These are phyloP conservation scores for Zalaria sp. DNA, from an alignment of 2,329 filamentous ascomycete genomes.

Conservation along the genomic window DNA sequence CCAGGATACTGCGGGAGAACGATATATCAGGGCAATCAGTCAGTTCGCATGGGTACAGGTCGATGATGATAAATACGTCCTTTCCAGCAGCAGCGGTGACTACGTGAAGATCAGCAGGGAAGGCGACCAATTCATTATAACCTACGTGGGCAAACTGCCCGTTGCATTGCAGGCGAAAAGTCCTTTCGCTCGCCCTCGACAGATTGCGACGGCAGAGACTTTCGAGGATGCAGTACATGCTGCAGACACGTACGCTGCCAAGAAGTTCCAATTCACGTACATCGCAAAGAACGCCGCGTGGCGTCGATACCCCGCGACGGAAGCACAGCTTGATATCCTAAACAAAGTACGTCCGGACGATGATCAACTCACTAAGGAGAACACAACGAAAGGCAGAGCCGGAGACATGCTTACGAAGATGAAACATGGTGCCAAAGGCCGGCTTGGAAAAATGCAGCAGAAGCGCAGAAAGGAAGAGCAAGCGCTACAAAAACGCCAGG, in stretches of 20 bases:
- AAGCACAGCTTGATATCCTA: constrained; percentile 50
- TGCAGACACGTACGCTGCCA: constrained; percentile 49
- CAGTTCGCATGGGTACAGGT: constrained; percentile 71
- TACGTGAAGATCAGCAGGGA: constrained; percentile 40
- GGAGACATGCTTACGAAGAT: constrained; percentile 87
- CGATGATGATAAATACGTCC: constrained; percentile 53
- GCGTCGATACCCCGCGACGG: constrained; percentile 51
- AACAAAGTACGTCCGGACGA: constrained; percentile 47
- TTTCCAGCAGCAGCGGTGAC: constrained; percentile 47
- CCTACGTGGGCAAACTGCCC: constrained; percentile 27
- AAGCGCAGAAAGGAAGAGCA: constrained; percentile 5
- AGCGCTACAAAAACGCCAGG: constrained; percentile 24
- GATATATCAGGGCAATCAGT: constrained; percentile 64
- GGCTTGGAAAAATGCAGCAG: constrained; percentile 30
- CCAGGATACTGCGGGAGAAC: constrained; percentile 63
- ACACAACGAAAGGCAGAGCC: constrained; percentile 66
- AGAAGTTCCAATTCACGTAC: constrained; percentile 34
- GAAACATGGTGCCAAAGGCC: constrained; percentile 62
- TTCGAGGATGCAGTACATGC: constrained; percentile 69
- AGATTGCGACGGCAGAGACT: constrained; percentile 49
- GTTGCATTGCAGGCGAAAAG: constrained; percentile 19
- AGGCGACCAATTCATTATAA: constrained; percentile 20
- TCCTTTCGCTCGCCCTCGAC: constrained; percentile 54
- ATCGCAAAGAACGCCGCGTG: constrained; percentile 55
- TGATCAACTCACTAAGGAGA: constrained; percentile 38